phyloP scores from a whole-genome alignment of 2,329 filamentous ascomycete genomes.

The Akanthomyces muscarius region DNA sequence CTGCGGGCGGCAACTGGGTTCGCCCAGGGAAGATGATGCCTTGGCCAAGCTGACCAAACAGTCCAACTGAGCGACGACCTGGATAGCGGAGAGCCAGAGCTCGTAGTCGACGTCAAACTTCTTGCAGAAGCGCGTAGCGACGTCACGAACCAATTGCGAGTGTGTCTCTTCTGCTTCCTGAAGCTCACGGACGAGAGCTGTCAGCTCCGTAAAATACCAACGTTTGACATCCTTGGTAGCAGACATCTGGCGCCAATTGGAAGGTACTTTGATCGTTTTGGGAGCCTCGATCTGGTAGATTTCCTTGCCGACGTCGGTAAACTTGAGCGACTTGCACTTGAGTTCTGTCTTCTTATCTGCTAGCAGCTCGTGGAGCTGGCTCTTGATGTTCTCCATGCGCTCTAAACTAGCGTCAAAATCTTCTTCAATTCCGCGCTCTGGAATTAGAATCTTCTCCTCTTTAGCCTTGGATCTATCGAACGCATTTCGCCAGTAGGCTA shows the following conservation, averaged over 20 bases:
- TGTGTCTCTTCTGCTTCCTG: constrained; percentile 95
- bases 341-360: constrained; percentile 68
- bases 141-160: constrained; percentile 83
- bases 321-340: constrained; percentile 69
- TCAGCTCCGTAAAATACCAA: constrained; percentile 86
- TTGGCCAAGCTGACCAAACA: constrained; percentile 91
- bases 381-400: constrained; percentile 69
- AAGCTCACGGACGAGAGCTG: constrained; percentile 75
- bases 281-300: constrained; percentile 94
- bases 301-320: constrained; percentile 87
- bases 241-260: constrained; percentile 93
- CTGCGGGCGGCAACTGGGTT: constrained; percentile 82
- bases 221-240: constrained; percentile 85
- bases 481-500: constrained; percentile 85
- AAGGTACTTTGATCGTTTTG: constrained; percentile 78
- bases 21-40: constrained; percentile 76
- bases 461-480: constrained; percentile 81
- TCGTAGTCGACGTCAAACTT: constrained; percentile 86
- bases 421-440: constrained; percentile 80
- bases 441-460: constrained; percentile 77
- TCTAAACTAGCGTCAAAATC: constrained; percentile 86
- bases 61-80: constrained; percentile 86
- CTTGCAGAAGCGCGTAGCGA: constrained; percentile 75
- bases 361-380: constrained; percentile 66
- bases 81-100: constrained; percentile 84